Base-by-base conservation (phyloP, 192 early-diverging fungal genomes). In the Funneliformis geosporum region DNA sequence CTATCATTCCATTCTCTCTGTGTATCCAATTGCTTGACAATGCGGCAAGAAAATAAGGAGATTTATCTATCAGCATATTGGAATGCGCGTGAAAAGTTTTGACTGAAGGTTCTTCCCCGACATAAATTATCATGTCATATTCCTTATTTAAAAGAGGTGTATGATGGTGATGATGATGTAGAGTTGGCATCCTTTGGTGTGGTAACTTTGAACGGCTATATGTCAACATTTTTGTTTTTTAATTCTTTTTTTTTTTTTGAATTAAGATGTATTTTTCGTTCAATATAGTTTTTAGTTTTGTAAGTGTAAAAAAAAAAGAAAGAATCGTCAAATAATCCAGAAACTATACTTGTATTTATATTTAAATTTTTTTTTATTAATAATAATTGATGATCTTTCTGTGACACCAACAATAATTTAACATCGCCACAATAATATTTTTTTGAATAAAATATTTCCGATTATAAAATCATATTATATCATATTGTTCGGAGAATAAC, bases 51-150 rank as follows among this genome's bases (percentile, higher is more conserved):
- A 68, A 68, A 68, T 68, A 68, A 28, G 27, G 18, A 21, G 28
- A 68, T 21, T 68, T 23, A 39, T 28, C 27, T 14, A 27, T 28
- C 28, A 68, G 27, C 6, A 68, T 68, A 33, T 39, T 27, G 6
- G 66, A 68, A 12, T 68, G 66, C 10, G 66, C 66, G 18, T 40
- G 66, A 14, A 68, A 68, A 0, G 66, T 39, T 28, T 27, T 28
- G 18, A 21, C 33, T 28, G 27, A 39, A 16, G 27, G 66, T 38
- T 68, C 66, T 8, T 68, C n/a, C 14, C 66, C 66, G 5, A 68
- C 66, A 7, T 68, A 40, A 21, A 68, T 68, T 39, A 68, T 68
- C 23, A 68, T 39, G 21, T 68, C 66, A 33, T 68, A 68, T 28
- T 68, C 66, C 4, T 23, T 68, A 5, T 55, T 55, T 55, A 18